These are phyloP conservation scores for Aquilaria agallochum DNA, from an alignment of 441 rosid species.

Conservation along the genomic window DNA sequence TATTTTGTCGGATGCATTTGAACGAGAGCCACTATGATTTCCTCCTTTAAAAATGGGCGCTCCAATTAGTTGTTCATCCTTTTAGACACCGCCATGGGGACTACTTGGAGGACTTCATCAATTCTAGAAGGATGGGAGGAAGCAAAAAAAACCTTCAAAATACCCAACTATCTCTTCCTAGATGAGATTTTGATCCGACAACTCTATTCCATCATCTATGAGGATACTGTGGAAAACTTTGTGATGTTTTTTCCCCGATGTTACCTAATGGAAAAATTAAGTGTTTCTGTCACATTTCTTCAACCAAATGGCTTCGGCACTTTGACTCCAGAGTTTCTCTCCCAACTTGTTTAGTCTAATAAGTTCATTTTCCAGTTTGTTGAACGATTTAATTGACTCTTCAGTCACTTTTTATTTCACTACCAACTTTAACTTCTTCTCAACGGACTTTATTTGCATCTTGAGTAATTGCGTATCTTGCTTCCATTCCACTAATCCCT, in stretches of 20 bases:
- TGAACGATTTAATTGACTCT: neutral
- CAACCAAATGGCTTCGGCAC: neutral
- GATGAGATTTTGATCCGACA: neutral
- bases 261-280: neutral
- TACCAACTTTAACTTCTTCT: neutral
- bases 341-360: neutral
- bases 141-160: neutral
- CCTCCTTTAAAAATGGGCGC: no score
- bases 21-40: no score
- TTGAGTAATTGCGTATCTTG: no score
- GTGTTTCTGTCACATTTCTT: neutral
- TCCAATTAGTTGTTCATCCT: no score
- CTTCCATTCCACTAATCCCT: neutral
- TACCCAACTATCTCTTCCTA: neutral
- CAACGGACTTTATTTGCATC: no score
- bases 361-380: neutral
- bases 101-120: neutral
- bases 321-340: constrained; percentile 1
- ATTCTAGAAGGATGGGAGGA: neutral
- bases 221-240: neutral
- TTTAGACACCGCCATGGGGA: no score
- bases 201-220: neutral
- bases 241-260: neutral
- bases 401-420: neutral
- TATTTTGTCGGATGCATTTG: no score